Percentiles rank a stretch among this genome's conserved stretches.
phyloP scores from a whole-genome alignment of 1,139 yeast species.

The Debaryomycetaceae sp. region DNA sequence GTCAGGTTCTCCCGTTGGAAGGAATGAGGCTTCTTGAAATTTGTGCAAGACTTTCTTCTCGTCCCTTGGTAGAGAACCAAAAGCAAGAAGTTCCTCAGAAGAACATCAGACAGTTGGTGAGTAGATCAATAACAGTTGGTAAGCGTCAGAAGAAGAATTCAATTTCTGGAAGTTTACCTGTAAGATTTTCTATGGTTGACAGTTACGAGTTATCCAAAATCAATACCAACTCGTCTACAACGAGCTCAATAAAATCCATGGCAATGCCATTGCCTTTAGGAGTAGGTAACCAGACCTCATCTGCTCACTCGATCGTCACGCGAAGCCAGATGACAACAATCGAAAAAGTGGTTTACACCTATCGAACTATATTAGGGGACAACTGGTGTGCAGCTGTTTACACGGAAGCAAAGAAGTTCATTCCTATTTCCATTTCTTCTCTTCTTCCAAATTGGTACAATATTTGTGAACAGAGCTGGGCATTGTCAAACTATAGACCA shows the following conservation, averaged over 20 bases:
- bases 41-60: slow-evolving; percentile 52
- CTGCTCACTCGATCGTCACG: slow-evolving; percentile 36
- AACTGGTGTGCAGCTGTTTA: slow-evolving; percentile 43
- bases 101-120: slow-evolving; percentile 35
- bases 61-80: slow-evolving; percentile 29
- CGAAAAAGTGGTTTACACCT: slow-evolving; percentile 45
- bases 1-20: slow-evolving; percentile 57
- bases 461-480: slow-evolving; percentile 46
- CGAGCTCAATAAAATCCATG: slow-evolving; percentile 37
- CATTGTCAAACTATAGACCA: slow-evolving; percentile 45
- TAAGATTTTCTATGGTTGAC: slow-evolving; percentile 47
- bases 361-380: slow-evolving; percentile 47
- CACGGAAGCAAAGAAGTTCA: slow-evolving; percentile 24
- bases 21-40: slow-evolving; percentile 58
- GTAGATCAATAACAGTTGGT: slow-evolving; percentile 42
- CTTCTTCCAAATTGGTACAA: slow-evolving; percentile 37
- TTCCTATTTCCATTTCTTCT: slow-evolving; percentile 24
- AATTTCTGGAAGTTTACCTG: slow-evolving; percentile 20
- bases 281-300: slow-evolving; percentile 40
- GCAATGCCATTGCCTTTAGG: slow-evolving; percentile 43
- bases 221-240: slow-evolving; percentile 41
- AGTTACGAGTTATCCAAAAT: slow-evolving; percentile 49
- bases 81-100: slow-evolving; percentile 11
- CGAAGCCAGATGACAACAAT: slow-evolving; percentile 39
- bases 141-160: slow-evolving; percentile 22